These are phyloP conservation scores for Boletus barrowsii DNA, from an alignment of 768 basidiomycete genomes.

Conservation along the genomic window DNA sequence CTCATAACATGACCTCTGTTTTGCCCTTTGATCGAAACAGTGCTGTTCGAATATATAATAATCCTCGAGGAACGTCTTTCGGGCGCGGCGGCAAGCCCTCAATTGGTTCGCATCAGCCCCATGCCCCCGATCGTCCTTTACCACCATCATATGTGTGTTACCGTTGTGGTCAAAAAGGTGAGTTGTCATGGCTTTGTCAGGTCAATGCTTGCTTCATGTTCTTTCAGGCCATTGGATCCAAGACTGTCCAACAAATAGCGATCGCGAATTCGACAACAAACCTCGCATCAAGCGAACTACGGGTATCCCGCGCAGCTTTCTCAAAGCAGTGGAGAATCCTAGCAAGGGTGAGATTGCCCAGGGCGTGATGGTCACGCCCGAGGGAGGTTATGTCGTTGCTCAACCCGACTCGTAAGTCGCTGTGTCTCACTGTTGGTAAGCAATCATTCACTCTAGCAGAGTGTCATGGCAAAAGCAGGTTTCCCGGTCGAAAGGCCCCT, in stretches of 20 bases:
- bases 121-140: slow-evolving; percentile 70
- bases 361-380: slow-evolving; percentile 98
- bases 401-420: slow-evolving; percentile 88
- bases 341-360: slow-evolving; percentile 65
- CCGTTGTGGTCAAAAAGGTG: slow-evolving; percentile 97
- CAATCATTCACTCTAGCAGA: slow-evolving; percentile 39
- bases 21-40: slow-evolving; percentile 42
- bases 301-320: slow-evolving; percentile 95
- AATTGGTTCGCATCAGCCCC: slow-evolving; percentile 40
- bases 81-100: slow-evolving; percentile 55
- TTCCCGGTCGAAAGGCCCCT: slow-evolving; percentile 72
- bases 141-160: slow-evolving; percentile 98
- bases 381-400: slow-evolving; percentile 96
- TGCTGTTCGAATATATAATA: slow-evolving; percentile 64
- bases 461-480: slow-evolving; percentile 95
- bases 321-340: slow-evolving; percentile 93
- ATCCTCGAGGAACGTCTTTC: slow-evolving; percentile 63
- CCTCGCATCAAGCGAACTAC: slow-evolving; percentile 98
- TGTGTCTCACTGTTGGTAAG: neutral
- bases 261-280: slow-evolving; percentile 90
- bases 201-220: slow-evolving; percentile 3
- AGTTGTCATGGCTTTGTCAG: slow-evolving; percentile 10
- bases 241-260: slow-evolving; percentile 96
- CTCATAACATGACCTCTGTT: slow-evolving; percentile 67
- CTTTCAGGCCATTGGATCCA: slow-evolving; percentile 96